A percentile compares a stretch with the other conserved stretches of the same genome.
Evolutionary conservation across 768 basidiomycete species (phyloP).

Genomic region (Leccinum pellstonianum): DNA sequence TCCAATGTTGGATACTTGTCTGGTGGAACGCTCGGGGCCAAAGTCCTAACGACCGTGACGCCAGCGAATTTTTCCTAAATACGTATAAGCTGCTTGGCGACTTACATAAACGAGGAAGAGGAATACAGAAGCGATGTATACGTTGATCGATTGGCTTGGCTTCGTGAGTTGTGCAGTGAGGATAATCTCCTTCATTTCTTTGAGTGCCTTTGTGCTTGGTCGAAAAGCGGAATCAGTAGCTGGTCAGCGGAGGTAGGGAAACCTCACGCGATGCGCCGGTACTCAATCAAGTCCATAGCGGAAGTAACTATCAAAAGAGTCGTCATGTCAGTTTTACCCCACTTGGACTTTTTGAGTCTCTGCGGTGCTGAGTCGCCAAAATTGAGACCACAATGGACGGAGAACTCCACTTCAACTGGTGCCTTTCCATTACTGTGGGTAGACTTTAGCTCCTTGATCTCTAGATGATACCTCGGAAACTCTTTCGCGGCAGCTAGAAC

Average conservation of each 20-base stretch:
- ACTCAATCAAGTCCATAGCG: constrained; percentile 73
- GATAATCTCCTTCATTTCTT: constrained; percentile 55
- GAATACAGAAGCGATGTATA: constrained; percentile 61
- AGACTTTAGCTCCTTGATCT: constrained; percentile 47
- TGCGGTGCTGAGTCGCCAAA: constrained; percentile 34
- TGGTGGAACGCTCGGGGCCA: constrained; percentile 56
- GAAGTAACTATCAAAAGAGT: constrained; percentile 73
- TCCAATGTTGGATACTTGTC: constrained; percentile 63
- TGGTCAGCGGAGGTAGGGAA: background rate
- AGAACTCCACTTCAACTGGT: constrained; percentile 57
- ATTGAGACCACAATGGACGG: constrained; percentile 55
- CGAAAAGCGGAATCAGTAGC: constrained; percentile 6
- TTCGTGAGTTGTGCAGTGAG: constrained; percentile 61
- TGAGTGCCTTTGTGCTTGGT: constrained; percentile 66
- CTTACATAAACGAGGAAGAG: constrained; percentile 1
- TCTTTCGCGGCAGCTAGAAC: constrained; percentile 59
- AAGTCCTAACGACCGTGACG: constrained; percentile 47
- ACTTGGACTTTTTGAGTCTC: constrained; percentile 45
- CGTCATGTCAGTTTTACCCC: constrained; percentile 56
- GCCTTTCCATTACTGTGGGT: constrained; percentile 42
- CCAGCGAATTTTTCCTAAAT: constrained; percentile 75
- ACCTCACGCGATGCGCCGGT: constrained; percentile 70
- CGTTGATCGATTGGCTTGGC: constrained; percentile 68
- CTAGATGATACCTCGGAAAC: constrained; percentile 63
- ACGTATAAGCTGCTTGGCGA: constrained; percentile 12